A percentile compares a stretch with the other conserved stretches of the same genome.
These are phyloP conservation scores for Diatrype stigma DNA, from an alignment of 2,329 filamentous ascomycete species.

Conservation along the genomic window DNA sequence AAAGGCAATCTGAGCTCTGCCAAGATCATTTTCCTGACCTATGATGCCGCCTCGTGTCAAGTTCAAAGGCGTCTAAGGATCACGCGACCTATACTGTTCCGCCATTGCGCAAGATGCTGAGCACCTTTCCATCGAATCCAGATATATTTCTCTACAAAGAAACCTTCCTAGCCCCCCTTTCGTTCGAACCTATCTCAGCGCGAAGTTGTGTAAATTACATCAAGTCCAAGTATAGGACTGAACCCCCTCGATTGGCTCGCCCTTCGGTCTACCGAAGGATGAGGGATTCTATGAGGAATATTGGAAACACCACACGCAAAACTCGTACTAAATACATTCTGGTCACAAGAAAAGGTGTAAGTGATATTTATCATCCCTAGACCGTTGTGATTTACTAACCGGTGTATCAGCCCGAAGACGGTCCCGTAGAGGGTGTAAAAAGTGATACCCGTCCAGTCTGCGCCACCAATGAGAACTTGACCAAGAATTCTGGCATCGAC, in stretches of 20 bases:
- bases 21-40: background rate
- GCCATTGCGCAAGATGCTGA: slow-evolving; percentile 3
- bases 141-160: background rate
- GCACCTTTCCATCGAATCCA: background rate
- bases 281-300: background rate
- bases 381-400: background rate
- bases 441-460: background rate
- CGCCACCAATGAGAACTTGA: slow-evolving; percentile 1
- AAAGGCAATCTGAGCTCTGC: background rate
- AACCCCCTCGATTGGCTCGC: background rate
- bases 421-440: background rate
- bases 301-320: background rate
- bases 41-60: slow-evolving; percentile 3
- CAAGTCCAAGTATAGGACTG: background rate
- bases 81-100: background rate
- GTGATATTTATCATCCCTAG: background rate
- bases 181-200: background rate
- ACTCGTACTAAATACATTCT: background rate
- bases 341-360: background rate
- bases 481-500: background rate
- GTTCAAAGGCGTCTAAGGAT: background rate
- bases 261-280: background rate
- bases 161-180: background rate
- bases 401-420: background rate
- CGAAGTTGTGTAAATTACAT: background rate